Percentiles rank a stretch among this genome's conserved stretches.
Conservation (phyloP, 2,329 filamentous ascomycete genomes). For the Podosphaera leucotricha region DNA sequence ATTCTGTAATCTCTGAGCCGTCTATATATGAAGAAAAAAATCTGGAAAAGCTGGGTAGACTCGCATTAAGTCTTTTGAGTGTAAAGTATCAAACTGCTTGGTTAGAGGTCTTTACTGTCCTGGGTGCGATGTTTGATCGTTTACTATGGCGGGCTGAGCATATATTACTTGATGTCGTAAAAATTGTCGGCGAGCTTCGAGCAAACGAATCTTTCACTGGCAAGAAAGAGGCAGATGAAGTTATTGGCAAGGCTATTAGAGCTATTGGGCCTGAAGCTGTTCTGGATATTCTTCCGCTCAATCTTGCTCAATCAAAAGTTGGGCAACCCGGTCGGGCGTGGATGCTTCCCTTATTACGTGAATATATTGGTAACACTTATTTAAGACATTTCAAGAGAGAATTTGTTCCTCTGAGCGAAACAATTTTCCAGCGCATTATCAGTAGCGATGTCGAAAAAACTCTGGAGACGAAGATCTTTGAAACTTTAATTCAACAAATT, state of each 20-base stretch:
- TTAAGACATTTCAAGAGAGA: conserved; percentile 66
- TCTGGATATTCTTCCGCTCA: conserved; percentile 61
- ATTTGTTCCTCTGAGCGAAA: conserved; percentile 71
- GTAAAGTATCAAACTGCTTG: conserved; percentile 87
- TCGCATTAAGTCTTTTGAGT: conserved; percentile 50
- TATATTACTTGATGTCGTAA: conserved; percentile 51
- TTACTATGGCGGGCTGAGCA: conserved; percentile 68
- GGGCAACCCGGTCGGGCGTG: conserved; percentile 74
- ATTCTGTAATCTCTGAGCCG: conserved; percentile 61
- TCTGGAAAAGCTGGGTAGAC: conserved; percentile 55
- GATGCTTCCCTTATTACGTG: conserved; percentile 78
- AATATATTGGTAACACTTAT: conserved; percentile 73
- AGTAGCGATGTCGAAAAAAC: conserved; percentile 70
- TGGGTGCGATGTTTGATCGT: conserved; percentile 67
- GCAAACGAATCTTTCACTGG: conserved; percentile 71
- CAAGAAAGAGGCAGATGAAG: conserved; percentile 84
- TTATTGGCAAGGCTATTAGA: conserved; percentile 67
- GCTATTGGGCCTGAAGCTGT: conserved; percentile 79
- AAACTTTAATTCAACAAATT: conserved; percentile 84
- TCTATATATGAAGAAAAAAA: conserved; percentile 84
- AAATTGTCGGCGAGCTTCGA: conserved; percentile 64
- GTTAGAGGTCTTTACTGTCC: conserved; percentile 80
- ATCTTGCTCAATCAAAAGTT: conserved; percentile 52
- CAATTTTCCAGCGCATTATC: conserved; percentile 71
- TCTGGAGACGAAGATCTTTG: conserved; percentile 92